Evolutionary conservation across 2,329 filamentous ascomycete species (phyloP), one percentile per base, ranked within the genome.

Genomic region (Aureobasidium sp.): DNA sequence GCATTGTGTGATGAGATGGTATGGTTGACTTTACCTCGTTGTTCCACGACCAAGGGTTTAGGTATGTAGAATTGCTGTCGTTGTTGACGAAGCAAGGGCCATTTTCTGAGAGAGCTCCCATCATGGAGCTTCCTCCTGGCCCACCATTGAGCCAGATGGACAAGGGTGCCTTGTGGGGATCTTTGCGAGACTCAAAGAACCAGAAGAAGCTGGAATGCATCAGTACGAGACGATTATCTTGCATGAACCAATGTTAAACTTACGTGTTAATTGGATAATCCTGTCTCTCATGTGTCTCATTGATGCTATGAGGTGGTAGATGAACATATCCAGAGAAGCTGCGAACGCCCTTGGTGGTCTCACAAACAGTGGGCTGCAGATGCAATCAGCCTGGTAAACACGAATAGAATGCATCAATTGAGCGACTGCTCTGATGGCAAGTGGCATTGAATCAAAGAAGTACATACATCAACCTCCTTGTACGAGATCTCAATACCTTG

Each of bases 41-140:
- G 65, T 87, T 87, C 82, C 84, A 87, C 0, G 82, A 82, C 76
- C 79, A 85, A 2, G 82, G 79, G 67, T 86, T 87, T 7, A 77
- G 61, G n/a, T 70, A 69, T 0, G 76, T 78, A 0, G 74, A 74
- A 64, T 82, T 84, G 0, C 79, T 81, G 64, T 85, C 81, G 3
- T 71, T 64, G 48, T 81, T 79, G 36, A 86, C 76, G 15, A 67
- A 71, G 67, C 84, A 87, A 1, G 84, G 83, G 1, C 80, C 80
- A 63, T 80, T 80, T 67, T 81, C 81, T 61, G 70, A 72, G 61
- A 79, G 70, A n/a, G 78, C 67, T 9, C 79, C 80, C 48, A 80
- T 73, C 68, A 82, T 72, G 8, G 78, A 83, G 13, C 78, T 80
- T 36, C 76, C 75, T 1, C 82, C 82, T 0, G 83, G 83, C 0